Conservation (phyloP, 2,329 filamentous ascomycete species). For the Stagonosporopsis tanaceti region DNA sequence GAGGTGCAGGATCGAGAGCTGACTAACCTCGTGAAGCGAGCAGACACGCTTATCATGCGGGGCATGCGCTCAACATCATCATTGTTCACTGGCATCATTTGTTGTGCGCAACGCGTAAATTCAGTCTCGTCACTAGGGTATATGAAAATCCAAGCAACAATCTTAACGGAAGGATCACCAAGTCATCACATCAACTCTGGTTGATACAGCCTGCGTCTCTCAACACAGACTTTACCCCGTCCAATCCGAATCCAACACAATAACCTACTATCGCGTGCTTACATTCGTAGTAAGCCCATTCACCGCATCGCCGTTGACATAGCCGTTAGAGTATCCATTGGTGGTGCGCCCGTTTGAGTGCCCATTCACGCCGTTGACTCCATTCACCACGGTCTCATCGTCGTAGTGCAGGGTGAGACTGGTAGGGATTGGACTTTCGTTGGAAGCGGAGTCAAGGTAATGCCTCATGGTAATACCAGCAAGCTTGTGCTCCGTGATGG, state of each 20-base stretch:
- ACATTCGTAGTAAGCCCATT: constrained; percentile 16
- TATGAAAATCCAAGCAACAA: neutral
- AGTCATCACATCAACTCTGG: neutral
- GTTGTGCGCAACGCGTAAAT: neutral
- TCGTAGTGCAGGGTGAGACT: constrained; percentile 39
- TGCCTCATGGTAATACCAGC: constrained; percentile 58
- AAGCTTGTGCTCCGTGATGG: constrained; percentile 55
- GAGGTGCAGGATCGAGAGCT: neutral
- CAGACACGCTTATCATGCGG: neutral
- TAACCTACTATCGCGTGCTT: constrained; percentile 3
- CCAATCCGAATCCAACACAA: neutral
- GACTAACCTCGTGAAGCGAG: constrained; percentile 5
- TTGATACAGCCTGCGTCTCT: neutral
- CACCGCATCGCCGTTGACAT: constrained; percentile 15
- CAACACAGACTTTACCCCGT: neutral
- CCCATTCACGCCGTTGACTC: constrained; percentile 25
- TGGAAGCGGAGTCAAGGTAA: constrained; percentile 59
- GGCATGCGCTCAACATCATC: neutral
- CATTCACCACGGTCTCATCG: constrained; percentile 25
- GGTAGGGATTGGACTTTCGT: constrained; percentile 53
- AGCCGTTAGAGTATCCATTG: constrained; percentile 17
- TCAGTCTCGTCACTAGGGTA: constrained; percentile 5
- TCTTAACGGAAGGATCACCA: neutral
- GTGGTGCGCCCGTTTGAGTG: constrained; percentile 10
- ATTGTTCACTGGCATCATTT: neutral